Evolutionary conservation across 331 rosid genomes (phyloP).

Genomic region (Quercus phellos): DNA sequence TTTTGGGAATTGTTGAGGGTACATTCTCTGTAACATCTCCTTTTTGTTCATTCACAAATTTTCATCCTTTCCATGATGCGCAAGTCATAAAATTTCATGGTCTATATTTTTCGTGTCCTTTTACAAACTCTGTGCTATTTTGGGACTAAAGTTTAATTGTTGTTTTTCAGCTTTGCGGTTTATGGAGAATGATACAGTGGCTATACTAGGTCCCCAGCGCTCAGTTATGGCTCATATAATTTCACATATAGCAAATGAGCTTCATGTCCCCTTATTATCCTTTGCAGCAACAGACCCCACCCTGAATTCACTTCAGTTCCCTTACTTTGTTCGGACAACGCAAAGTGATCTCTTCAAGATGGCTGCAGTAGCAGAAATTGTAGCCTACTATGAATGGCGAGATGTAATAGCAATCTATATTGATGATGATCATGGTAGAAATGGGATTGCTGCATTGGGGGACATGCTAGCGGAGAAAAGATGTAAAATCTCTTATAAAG

Average conservation of each 20-base stretch:
- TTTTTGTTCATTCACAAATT: not conserved
- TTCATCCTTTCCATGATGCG: not conserved
- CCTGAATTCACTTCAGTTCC: slow-evolving; percentile 79
- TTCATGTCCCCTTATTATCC: slow-evolving; percentile 80
- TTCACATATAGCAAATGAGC: slow-evolving; percentile 86
- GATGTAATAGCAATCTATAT: slow-evolving; percentile 78
- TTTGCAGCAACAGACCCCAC: slow-evolving; percentile 90
- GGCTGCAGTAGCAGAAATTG: slow-evolving; percentile 78
- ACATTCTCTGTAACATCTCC: slow-evolving; percentile 25
- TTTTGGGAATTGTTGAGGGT: slow-evolving; percentile 86
- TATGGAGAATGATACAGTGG: slow-evolving; percentile 66
- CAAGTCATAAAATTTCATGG: not conserved
- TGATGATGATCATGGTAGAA: slow-evolving; percentile 95
- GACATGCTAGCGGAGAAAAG: slow-evolving; percentile 76
- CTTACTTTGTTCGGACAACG: slow-evolving; percentile 71
- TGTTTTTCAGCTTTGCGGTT: slow-evolving; percentile 66
- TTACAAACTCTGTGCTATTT: slow-evolving; percentile 47
- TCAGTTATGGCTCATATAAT: slow-evolving; percentile 85
- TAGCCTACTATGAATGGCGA: slow-evolving; percentile 65
- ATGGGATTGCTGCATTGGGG: slow-evolving; percentile 64
- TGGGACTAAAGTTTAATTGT: slow-evolving; percentile 1
- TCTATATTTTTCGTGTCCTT: slow-evolving; percentile 10
- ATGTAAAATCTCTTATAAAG: slow-evolving; percentile 76
- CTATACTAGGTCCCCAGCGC: slow-evolving; percentile 86
- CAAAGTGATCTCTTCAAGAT: slow-evolving; percentile 71